Conservation (phyloP, 495 filamentous ascomycete genomes). For the Hypoxylon subgilvum region DNA sequence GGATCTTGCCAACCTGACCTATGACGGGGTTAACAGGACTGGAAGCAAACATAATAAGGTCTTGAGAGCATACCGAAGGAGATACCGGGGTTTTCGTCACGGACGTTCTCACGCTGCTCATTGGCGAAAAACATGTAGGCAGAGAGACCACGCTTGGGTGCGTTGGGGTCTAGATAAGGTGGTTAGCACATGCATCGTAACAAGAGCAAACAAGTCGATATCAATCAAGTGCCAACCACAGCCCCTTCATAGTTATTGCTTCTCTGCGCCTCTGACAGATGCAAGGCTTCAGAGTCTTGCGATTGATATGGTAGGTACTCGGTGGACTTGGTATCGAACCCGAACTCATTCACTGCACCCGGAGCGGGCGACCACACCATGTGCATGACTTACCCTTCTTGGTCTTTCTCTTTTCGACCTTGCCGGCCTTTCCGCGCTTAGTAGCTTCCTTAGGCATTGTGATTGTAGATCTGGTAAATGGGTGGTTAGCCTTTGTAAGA, state of each 20-base stretch:
- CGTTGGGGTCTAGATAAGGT: constrained; percentile 81
- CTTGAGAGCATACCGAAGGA: constrained; percentile 74
- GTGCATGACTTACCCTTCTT: constrained; percentile 56
- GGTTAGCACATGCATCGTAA: neutral
- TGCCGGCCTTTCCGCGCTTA: constrained; percentile 52
- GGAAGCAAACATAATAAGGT: neutral
- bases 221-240: neutral
- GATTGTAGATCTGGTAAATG: constrained; percentile 30
- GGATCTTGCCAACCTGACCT: constrained; percentile 97
- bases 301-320: neutral
- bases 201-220: neutral
- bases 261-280: neutral
- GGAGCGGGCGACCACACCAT: neutral
- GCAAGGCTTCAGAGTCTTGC: neutral
- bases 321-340: neutral
- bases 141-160: constrained; percentile 97
- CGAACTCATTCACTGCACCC: neutral
- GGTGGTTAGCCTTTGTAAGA: constrained; percentile 28
- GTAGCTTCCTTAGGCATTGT: constrained; percentile 57
- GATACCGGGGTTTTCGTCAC: constrained; percentile 98
- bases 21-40: constrained; percentile 10
- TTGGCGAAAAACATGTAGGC: constrained; percentile 99
- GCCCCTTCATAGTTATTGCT: neutral
- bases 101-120: constrained; percentile 96
- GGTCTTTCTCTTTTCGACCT: constrained; percentile 51